A percentile compares a stretch with the other conserved stretches of the same genome.
These are phyloP conservation scores for Tetradesmus obliquus DNA, from an alignment of 139 green algal genomes.

Conservation along the genomic window DNA sequence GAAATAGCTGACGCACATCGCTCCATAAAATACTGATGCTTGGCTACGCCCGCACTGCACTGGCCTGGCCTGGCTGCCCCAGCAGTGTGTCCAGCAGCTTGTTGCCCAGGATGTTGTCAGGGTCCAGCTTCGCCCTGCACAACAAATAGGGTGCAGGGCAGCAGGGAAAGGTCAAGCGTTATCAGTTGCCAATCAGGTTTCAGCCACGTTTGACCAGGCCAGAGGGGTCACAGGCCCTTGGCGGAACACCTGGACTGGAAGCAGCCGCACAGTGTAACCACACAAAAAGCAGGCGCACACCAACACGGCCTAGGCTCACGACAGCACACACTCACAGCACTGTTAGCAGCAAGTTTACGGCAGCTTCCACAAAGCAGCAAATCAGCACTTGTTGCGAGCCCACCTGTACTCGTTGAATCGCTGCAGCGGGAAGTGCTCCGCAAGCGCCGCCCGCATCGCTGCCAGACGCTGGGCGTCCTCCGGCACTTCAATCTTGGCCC, in stretches of 20 bases:
- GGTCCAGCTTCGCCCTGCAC: constrained; percentile 79
- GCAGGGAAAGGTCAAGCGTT: not conserved
- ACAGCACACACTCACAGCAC: too few relatives aligned
- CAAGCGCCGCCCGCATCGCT: constrained; percentile 55
- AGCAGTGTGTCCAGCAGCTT: constrained; percentile 80
- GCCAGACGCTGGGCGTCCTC: constrained; percentile 34
- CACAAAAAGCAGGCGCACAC: not conserved
- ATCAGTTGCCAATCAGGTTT: too few relatives aligned
- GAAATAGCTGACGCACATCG: too few relatives aligned
- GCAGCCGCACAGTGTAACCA: too few relatives aligned
- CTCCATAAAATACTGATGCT: too few relatives aligned
- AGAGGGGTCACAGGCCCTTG: too few relatives aligned
- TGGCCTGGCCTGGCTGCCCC: not conserved
- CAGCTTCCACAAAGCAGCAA: too few relatives aligned
- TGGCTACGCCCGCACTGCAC: not conserved
- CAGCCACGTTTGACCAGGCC: too few relatives aligned
- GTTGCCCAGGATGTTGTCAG: constrained; percentile 89
- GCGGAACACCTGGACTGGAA: too few relatives aligned
- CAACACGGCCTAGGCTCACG: not conserved
- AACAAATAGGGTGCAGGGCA: not conserved
- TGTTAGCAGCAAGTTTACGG: not conserved
- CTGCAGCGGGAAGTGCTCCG: constrained; percentile 43
- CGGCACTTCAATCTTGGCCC: constrained; percentile 95
- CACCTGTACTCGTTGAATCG: constrained; percentile 58
- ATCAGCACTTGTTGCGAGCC: too few relatives aligned